A percentile compares a stretch with the other conserved stretches of the same genome.
These are phyloP conservation scores for Yamadazyma taylorii DNA, from an alignment of 1,139 yeast species.

Conservation along the genomic window DNA sequence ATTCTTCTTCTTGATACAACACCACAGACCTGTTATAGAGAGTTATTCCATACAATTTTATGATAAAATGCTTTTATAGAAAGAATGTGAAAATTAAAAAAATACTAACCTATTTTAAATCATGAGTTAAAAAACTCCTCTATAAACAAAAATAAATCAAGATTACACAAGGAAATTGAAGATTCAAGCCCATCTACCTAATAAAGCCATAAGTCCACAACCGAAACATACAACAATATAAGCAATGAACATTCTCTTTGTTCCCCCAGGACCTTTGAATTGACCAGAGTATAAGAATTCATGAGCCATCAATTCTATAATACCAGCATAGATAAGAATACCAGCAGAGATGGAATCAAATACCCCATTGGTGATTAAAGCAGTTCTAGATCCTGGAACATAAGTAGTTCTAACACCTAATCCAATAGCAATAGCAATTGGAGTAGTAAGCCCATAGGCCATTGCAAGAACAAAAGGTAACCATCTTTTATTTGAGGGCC, in stretches of 20 bases:
- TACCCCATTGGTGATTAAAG: slow-evolving; percentile 72
- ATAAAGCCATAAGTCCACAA: slow-evolving; percentile 79
- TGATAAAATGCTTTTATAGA: too few species aligned
- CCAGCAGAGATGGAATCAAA: slow-evolving; percentile 88
- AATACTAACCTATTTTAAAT: too few species aligned
- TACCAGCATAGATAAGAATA: slow-evolving; percentile 78
- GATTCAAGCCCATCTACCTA: slow-evolving; percentile 83
- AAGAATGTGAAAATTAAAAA: too few species aligned
- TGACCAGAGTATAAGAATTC: slow-evolving; percentile 75
- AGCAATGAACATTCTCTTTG: slow-evolving; percentile 39
- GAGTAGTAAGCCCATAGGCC: slow-evolving; percentile 74
- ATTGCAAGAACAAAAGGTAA: slow-evolving; percentile 62
- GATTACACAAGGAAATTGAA: too few species aligned
- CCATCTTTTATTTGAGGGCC: slow-evolving; percentile 51
- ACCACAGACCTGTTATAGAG: too few species aligned
- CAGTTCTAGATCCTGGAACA: slow-evolving; percentile 57
- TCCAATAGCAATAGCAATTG: slow-evolving; percentile 83
- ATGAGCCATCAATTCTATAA: slow-evolving; percentile 86
- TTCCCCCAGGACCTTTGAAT: slow-evolving; percentile 51
- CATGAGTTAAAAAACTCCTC: too few species aligned
- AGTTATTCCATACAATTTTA: too few species aligned
- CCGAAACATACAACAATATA: slow-evolving; percentile 58
- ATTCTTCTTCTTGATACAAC: too few species aligned
- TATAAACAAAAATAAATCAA: too few species aligned
- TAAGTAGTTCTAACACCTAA: slow-evolving; percentile 75